phyloP scores from a whole-genome alignment of 495 filamentous ascomycete species.

The Staphylotrichum tortipilum region DNA sequence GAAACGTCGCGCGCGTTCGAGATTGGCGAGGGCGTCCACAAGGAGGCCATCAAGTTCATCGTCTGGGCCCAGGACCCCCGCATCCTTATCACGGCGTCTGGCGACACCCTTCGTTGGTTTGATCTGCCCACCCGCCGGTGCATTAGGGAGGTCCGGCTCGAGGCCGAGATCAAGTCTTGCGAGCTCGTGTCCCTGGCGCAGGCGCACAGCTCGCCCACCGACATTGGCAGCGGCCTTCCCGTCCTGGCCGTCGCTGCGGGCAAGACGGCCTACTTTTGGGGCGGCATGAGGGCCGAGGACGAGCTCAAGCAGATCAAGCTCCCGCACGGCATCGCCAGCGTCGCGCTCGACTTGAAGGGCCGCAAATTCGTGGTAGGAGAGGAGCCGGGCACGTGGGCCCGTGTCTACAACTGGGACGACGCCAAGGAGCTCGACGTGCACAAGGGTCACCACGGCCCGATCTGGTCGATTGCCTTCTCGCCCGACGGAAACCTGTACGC shows the following conservation, averaged over 20 bases:
- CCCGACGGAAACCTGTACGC: slow-evolving; percentile 93
- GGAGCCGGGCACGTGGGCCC: slow-evolving; percentile 84
- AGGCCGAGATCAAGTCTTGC: slow-evolving; percentile 81
- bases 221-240: slow-evolving; percentile 46
- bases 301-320: slow-evolving; percentile 71
- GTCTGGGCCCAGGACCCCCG: slow-evolving; percentile 85
- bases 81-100: slow-evolving; percentile 80
- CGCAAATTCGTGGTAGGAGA: slow-evolving; percentile 81
- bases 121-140: slow-evolving; percentile 68
- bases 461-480: slow-evolving; percentile 90
- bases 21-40: slow-evolving; percentile 74
- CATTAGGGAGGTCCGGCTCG: slow-evolving; percentile 61
- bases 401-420: slow-evolving; percentile 78
- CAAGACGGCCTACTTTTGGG: slow-evolving; percentile 87
- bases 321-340: slow-evolving; percentile 76
- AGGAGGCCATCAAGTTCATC: slow-evolving; percentile 84
- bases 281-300: slow-evolving; percentile 57
- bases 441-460: slow-evolving; percentile 95
- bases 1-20: slow-evolving; percentile 58
- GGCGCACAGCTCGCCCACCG: slow-evolving; percentile 30
- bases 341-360: slow-evolving; percentile 72
- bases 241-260: slow-evolving; percentile 66
- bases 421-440: slow-evolving; percentile 79
- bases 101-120: slow-evolving; percentile 90
- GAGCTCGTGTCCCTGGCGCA: slow-evolving; percentile 60